These are phyloP conservation scores for Golubevia sp. DNA, from an alignment of 1,284 basidiomycete genomes.

Conservation along the genomic window DNA sequence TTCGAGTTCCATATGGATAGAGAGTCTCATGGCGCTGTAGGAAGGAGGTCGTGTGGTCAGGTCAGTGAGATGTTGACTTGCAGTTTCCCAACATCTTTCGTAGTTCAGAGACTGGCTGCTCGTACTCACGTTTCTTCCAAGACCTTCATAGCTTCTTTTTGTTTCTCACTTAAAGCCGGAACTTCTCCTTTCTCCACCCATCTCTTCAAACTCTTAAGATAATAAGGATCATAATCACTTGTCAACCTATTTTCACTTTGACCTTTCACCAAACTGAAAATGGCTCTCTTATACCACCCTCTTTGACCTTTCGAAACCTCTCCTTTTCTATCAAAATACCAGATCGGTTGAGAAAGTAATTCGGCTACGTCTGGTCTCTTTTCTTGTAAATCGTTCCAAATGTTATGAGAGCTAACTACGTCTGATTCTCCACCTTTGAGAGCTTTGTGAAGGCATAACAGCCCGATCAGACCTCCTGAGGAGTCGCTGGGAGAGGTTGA, in stretches of 20 bases:
- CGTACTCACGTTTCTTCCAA: constrained; percentile 61
- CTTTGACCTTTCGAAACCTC: constrained; percentile 29
- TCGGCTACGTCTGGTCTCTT: constrained; percentile 63
- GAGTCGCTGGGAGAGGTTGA: background rate
- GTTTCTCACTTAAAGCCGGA: constrained; percentile 53
- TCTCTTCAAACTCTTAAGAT: constrained; percentile 38
- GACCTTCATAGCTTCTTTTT: constrained; percentile 63
- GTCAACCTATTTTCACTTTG: constrained; percentile 29
- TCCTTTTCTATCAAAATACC: constrained; percentile 53
- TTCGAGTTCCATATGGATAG: constrained; percentile 64
- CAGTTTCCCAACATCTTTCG: too few species aligned
- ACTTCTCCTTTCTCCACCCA: constrained; percentile 62
- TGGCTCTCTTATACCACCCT: constrained; percentile 27
- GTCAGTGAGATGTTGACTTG: too few species aligned
- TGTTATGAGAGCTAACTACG: constrained; percentile 63
- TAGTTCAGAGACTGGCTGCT: too few species aligned
- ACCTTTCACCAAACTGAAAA: constrained; percentile 27
- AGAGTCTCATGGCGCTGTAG: constrained; percentile 47
- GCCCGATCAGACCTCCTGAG: constrained; percentile 61
- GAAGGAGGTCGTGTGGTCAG: background rate
- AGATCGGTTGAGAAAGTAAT: constrained; percentile 49
- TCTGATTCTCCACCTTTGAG: constrained; percentile 64
- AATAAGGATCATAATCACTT: constrained; percentile 53
- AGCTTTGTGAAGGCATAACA: constrained; percentile 64
- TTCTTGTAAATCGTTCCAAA: constrained; percentile 64